A percentile compares a stretch with the other conserved stretches of the same genome.
Conservation (phyloP, 306 rosid species). For the Albizia julibrissin region DNA sequence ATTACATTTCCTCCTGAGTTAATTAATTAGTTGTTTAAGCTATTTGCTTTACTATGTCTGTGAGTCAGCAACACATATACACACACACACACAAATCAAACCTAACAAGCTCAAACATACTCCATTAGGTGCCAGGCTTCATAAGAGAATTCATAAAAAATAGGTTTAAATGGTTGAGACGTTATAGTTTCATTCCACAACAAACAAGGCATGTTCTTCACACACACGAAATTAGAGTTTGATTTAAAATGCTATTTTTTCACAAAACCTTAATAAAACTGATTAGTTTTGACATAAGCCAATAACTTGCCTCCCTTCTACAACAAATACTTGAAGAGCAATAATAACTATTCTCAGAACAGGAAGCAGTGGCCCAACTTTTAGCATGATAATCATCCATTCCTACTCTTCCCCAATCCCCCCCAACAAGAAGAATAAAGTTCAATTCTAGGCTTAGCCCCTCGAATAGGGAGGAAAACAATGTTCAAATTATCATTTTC, state of each 20-base stretch:
- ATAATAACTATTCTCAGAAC: too few species aligned
- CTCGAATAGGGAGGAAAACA: too few species aligned
- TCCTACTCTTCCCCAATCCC: too few species aligned
- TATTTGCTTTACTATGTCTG: not conserved
- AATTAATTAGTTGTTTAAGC: slow-evolving; percentile 14
- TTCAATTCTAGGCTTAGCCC: too few species aligned
- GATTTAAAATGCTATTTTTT: not conserved
- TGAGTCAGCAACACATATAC: not conserved
- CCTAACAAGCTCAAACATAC: not conserved
- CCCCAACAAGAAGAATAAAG: too few species aligned
- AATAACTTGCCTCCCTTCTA: too few species aligned
- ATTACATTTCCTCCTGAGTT: not conserved
- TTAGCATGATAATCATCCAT: too few species aligned
- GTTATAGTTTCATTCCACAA: not conserved
- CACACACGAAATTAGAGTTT: not conserved
- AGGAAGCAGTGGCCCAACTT: too few species aligned
- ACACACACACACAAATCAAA: not conserved
- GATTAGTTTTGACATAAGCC: too few species aligned
- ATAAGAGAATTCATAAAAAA: not conserved
- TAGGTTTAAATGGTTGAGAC: not conserved
- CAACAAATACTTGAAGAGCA: too few species aligned
- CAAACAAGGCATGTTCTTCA: not conserved
- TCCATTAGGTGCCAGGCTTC: not conserved
- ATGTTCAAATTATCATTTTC: too few species aligned
- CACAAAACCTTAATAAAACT: not conserved